Evolutionary conservation across 1,284 basidiomycete species (phyloP).

Genomic region (Sporisorium scitamineum): DNA sequence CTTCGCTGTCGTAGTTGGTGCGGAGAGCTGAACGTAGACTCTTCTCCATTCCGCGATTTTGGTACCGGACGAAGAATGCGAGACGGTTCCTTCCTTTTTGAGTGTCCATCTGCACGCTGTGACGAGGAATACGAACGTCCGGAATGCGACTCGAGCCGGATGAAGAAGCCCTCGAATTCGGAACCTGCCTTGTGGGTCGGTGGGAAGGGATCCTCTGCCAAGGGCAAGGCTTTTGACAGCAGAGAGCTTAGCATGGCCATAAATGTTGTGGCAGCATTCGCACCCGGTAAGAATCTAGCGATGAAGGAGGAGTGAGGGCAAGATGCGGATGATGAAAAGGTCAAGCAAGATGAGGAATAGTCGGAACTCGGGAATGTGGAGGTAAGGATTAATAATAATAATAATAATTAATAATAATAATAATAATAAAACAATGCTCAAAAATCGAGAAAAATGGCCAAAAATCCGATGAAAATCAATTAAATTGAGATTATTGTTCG

Average conservation of each 20-base stretch:
- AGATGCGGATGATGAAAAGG: not conserved
- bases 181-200: conserved; percentile 44
- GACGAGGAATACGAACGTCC: conserved; percentile 16
- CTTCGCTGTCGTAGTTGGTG: not conserved
- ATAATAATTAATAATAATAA: not conserved
- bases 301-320: not conserved
- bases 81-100: conserved; percentile 1
- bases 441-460: conserved; percentile 12
- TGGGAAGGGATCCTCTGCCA: conserved; percentile 41
- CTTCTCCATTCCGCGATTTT: conserved; percentile 1
- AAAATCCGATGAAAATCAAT: conserved; percentile 1
- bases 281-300: not conserved
- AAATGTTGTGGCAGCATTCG: not conserved
- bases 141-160: conserved; percentile 39
- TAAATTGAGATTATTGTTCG: not conserved
- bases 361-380: conserved; percentile 39
- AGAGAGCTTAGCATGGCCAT: not conserved
- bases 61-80: conserved; percentile 18
- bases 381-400: not conserved
- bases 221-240: conserved; percentile 21
- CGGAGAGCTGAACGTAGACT: not conserved
- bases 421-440: too few relatives aligned
- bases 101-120: not conserved
- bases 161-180: conserved; percentile 54
- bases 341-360: not conserved